Evolutionary conservation across 805 yeast species (phyloP), one percentile per base, ranked within the genome.

Genomic region (Monosporozyma unispora): DNA sequence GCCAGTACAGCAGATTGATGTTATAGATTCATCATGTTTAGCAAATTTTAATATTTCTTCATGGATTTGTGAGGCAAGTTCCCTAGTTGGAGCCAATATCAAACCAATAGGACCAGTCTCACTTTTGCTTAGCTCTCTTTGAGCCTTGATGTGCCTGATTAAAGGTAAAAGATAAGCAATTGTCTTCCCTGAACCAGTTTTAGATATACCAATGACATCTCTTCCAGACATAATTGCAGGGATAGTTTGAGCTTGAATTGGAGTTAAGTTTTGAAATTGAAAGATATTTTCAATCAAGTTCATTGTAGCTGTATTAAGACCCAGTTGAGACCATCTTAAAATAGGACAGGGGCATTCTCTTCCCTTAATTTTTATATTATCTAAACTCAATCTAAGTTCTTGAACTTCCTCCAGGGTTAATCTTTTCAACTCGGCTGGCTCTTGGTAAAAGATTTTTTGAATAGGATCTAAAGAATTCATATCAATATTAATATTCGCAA

Each of bases 141-240:
- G 95, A 43, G 87, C 90, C 50, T 79, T 76, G 9, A 93, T 79
- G 53, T 91, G 98, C 47, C 96, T 74, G 47, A 91, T 71, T 68
- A 93, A 66, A 0, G 99, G 97, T 6, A 93, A 62, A 8, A 89
- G 70, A 67, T 87, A 93, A 1, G 96, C 85, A 57, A 91, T 74
- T 0, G 99, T 93, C 62, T 93, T 93, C 3, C 99, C 99, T 0
- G 96, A 87, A 0, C 99, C 99, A 0, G 99, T 93, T 55, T 89
- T 88, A 0, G 99, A 98, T 19, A 93, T 84, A 5, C 96, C 97
- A 44, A 93, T 84, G 7, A 91, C 79, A 68, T 93, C 98, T 45
- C 84, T 68, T 0, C 98, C 98, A 2, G 82, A 73, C 95, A 91
- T 86, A 19, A 89, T 80, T 0, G 89, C 84, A 0, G 99, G 98